Percentiles rank a stretch among this genome's conserved stretches.
Evolutionary conservation across 2,329 filamentous ascomycete species (phyloP).

Genomic region (Fusarium nodosum): DNA sequence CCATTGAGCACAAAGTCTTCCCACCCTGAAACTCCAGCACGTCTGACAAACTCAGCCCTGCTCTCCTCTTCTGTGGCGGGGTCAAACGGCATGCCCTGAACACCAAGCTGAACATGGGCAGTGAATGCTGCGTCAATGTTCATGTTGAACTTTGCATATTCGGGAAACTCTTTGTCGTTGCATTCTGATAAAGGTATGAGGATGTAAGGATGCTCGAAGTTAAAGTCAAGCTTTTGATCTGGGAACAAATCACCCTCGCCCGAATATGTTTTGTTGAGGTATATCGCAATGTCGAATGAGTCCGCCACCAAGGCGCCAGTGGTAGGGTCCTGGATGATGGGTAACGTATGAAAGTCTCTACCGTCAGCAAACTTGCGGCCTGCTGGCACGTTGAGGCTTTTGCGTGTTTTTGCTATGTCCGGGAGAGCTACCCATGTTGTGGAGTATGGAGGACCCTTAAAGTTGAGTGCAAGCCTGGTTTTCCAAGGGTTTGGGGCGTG

Average conservation of each 20-base stretch:
- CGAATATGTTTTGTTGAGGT: slow-evolving; percentile 68
- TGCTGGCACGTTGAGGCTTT: slow-evolving; percentile 60
- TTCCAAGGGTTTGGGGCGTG: slow-evolving; percentile 55
- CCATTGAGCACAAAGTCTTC: slow-evolving; percentile 58
- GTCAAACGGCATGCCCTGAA: slow-evolving; percentile 63
- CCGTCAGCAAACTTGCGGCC: slow-evolving; percentile 69
- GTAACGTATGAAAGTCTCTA: slow-evolving; percentile 71
- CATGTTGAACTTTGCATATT: slow-evolving; percentile 66
- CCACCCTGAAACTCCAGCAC: slow-evolving; percentile 60
- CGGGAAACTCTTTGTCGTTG: slow-evolving; percentile 46
- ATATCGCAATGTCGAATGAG: slow-evolving; percentile 74
- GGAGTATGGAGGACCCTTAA: slow-evolving; percentile 55
- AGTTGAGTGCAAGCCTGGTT: slow-evolving; percentile 57
- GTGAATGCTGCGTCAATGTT: slow-evolving; percentile 69
- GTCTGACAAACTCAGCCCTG: slow-evolving; percentile 63
- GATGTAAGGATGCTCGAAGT: slow-evolving; percentile 37
- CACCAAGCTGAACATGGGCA: slow-evolving; percentile 58
- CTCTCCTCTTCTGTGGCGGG: slow-evolving; percentile 59
- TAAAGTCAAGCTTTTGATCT: slow-evolving; percentile 57
- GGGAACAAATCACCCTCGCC: slow-evolving; percentile 65
- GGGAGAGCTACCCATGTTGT: slow-evolving; percentile 66
- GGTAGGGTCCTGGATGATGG: slow-evolving; percentile 64
- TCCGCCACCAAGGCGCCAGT: slow-evolving; percentile 66
- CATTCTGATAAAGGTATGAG: slow-evolving; percentile 55
- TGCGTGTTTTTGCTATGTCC: slow-evolving; percentile 64